phyloP scores from a whole-genome alignment of 129 eudicot species.

The Tagetes erecta region DNA sequence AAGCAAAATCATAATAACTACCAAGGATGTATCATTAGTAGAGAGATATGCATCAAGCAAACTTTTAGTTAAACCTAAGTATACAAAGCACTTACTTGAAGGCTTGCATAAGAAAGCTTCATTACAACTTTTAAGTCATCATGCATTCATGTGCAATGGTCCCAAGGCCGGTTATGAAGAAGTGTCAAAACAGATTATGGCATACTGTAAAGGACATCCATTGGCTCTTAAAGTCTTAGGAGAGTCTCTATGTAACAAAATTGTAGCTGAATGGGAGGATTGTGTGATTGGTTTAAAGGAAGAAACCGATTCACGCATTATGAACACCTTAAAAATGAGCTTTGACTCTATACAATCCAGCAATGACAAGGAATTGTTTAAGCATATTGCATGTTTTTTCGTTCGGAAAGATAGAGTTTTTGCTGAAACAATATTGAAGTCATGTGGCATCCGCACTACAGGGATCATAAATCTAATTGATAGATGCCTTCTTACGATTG shows the following conservation, averaged over 20 bases:
- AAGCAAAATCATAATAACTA: constrained; percentile 44
- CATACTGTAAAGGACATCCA: constrained; percentile 37
- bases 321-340: constrained; percentile 6
- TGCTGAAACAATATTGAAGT: constrained; percentile 19
- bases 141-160: constrained; percentile 26
- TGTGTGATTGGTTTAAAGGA: constrained; percentile 13
- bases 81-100: constrained; percentile 1
- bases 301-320: constrained; percentile 6
- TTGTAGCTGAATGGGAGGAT: constrained; percentile 19
- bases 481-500: constrained; percentile 22
- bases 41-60: background rate
- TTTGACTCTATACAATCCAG: constrained; percentile 22
- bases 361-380: constrained; percentile 33
- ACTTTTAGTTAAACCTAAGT: background rate
- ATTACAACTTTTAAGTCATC: constrained; percentile 29
- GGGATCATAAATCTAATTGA: constrained; percentile 26
- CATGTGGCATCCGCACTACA: constrained; percentile 13
- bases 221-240: constrained; percentile 38
- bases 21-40: constrained; percentile 2
- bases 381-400: constrained; percentile 42
- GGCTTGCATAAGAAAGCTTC: constrained; percentile 13
- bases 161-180: constrained; percentile 16
- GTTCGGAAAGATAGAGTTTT: constrained; percentile 20
- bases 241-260: constrained; percentile 18
- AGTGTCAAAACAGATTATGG: constrained; percentile 4